A percentile compares a stretch with the other conserved stretches of the same genome.
Evolutionary conservation across 2,329 filamentous ascomycete species (phyloP).

Genomic region (Tolypocladium pustulatum): DNA sequence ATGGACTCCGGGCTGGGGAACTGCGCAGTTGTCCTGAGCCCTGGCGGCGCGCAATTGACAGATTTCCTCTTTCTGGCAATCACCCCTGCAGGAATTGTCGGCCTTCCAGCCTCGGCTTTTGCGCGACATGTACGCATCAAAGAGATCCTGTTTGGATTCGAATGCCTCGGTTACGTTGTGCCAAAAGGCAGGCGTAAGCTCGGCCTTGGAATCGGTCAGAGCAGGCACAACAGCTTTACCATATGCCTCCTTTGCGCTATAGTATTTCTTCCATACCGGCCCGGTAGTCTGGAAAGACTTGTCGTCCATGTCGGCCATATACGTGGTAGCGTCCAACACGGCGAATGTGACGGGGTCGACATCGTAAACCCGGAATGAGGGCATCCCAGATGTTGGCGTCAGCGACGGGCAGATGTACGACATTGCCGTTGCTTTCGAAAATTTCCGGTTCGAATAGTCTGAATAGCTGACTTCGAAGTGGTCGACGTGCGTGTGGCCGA

Average conservation of each 20-base stretch:
- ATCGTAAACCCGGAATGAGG: constrained; percentile 49
- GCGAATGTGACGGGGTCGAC: constrained; percentile 46
- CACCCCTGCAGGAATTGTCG: constrained; percentile 24
- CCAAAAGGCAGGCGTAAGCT: constrained; percentile 49
- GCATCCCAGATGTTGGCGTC: constrained; percentile 43
- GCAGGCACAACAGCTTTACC: constrained; percentile 32
- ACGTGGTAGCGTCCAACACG: constrained; percentile 42
- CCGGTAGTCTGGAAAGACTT: constrained; percentile 29
- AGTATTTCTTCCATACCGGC: constrained; percentile 43
- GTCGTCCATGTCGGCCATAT: constrained; percentile 40
- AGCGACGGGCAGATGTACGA: constrained; percentile 44
- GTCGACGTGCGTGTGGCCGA: constrained; percentile 46
- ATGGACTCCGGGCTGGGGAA: constrained; percentile 22
- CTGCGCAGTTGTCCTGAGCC: constrained; percentile 39
- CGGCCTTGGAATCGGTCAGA: constrained; percentile 20
- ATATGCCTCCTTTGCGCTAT: constrained; percentile 45
- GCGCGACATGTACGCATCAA: constrained; percentile 34
- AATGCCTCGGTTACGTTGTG: constrained; percentile 43
- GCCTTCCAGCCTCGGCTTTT: constrained; percentile 35
- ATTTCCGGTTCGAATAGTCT: constrained; percentile 30
- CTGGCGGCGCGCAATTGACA: constrained; percentile 41
- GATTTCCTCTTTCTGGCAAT: constrained; percentile 34
- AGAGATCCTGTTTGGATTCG: constrained; percentile 29
- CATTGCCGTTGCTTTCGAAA: constrained; percentile 33
- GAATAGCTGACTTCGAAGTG: constrained; percentile 45